Evolutionary conservation across 495 filamentous ascomycete species (phyloP).

Genomic region (Aspergillus funiculosus): DNA sequence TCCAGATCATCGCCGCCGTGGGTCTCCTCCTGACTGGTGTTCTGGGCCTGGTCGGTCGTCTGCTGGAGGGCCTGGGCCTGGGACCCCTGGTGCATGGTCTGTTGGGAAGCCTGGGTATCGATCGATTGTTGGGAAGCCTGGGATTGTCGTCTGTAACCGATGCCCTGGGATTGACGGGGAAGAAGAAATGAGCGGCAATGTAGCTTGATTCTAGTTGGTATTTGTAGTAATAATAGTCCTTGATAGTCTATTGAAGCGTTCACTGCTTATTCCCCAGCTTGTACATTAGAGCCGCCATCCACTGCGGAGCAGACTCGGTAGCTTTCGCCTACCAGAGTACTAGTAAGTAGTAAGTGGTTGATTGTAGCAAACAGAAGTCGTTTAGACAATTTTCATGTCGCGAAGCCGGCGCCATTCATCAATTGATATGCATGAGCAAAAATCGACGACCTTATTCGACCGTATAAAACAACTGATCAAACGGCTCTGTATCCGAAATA

Average conservation of each 20-base stretch:
- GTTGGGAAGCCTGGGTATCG: slow-evolving; percentile 72
- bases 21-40: slow-evolving; percentile 80
- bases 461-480: too few species aligned
- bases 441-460: too few species aligned
- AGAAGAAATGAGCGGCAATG: slow-evolving; percentile 17
- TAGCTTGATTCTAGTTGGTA: background rate
- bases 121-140: slow-evolving; percentile 67
- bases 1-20: slow-evolving; percentile 90
- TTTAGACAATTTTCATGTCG: too few species aligned
- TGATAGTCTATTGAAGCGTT: background rate
- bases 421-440: background rate
- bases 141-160: slow-evolving; percentile 60
- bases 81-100: slow-evolving; percentile 74
- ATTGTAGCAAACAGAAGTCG: background rate
- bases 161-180: slow-evolving; percentile 42
- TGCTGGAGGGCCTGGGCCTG: slow-evolving; percentile 79
- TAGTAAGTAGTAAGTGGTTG: background rate
- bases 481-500: too few species aligned
- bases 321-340: background rate
- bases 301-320: background rate
- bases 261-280: too few species aligned
- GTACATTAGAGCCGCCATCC: too few species aligned
- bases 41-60: slow-evolving; percentile 69
- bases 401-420: background rate
- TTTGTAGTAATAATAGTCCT: too few species aligned